A percentile compares a stretch with the other conserved stretches of the same genome.
These are phyloP conservation scores for Lentinula raphanica DNA, from an alignment of 768 basidiomycete species.

Conservation along the genomic window DNA sequence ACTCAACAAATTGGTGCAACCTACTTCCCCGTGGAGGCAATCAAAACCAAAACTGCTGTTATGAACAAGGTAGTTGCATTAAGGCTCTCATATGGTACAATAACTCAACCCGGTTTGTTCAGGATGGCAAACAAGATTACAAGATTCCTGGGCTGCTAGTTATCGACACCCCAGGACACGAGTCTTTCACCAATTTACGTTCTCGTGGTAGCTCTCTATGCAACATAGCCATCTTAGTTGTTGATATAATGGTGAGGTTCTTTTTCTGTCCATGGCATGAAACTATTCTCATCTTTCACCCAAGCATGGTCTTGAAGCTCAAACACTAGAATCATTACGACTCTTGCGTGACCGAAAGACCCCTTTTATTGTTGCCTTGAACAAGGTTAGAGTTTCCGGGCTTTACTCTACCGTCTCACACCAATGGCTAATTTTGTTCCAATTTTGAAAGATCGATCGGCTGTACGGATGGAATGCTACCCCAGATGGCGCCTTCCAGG, in stretches of 20 bases:
- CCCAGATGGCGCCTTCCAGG: slow-evolving; percentile 88
- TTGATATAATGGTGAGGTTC: slow-evolving; percentile 84
- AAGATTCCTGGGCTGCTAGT: slow-evolving; percentile 94
- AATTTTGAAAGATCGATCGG: slow-evolving; percentile 77
- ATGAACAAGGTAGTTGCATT: slow-evolving; percentile 65
- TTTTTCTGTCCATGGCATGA: not conserved
- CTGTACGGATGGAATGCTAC: slow-evolving; percentile 92
- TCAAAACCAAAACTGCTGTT: slow-evolving; percentile 89
- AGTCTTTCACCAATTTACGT: slow-evolving; percentile 96
- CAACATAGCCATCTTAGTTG: slow-evolving; percentile 98
- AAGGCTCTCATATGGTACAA: slow-evolving; percentile 4
- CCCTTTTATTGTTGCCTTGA: slow-evolving; percentile 97
- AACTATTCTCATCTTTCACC: not conserved
- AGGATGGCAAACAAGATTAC: slow-evolving; percentile 85
- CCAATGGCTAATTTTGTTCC: slow-evolving; percentile 6
- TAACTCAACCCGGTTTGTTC: not conserved
- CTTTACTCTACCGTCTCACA: not conserved
- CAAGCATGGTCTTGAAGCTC: slow-evolving; percentile 95
- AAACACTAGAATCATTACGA: slow-evolving; percentile 93
- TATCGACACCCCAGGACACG: slow-evolving; percentile 99
- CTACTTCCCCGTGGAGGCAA: slow-evolving; percentile 95
- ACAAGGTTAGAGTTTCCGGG: slow-evolving; percentile 58
- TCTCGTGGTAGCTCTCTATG: slow-evolving; percentile 94
- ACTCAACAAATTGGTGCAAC: slow-evolving; percentile 99
- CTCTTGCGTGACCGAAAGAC: slow-evolving; percentile 90